Evolutionary conservation across 768 basidiomycete genomes (phyloP).

Genomic region (Leccinum truebloodii): DNA sequence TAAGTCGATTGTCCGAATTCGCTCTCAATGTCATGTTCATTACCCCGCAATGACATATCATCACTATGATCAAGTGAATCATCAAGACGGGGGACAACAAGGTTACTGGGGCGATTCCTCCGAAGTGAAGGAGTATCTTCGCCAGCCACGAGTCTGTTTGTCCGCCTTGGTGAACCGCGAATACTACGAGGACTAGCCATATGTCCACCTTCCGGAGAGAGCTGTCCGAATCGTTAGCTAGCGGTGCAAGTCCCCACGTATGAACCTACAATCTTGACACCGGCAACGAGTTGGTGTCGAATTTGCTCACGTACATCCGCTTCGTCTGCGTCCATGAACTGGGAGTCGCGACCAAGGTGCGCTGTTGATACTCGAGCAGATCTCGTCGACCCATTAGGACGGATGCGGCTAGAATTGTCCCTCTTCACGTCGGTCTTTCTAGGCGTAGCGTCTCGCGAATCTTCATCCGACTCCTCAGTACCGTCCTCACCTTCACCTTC

Average conservation of each 20-base stretch:
- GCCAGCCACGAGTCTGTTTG: slow-evolving; percentile 35
- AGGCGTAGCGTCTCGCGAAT: slow-evolving; percentile 58
- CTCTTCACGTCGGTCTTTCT: slow-evolving; percentile 51
- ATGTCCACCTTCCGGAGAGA: slow-evolving; percentile 55
- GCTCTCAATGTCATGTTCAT: slow-evolving; percentile 54
- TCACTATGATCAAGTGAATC: slow-evolving; percentile 45
- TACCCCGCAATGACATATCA: slow-evolving; percentile 46
- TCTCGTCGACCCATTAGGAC: slow-evolving; percentile 28
- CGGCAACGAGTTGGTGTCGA: slow-evolving; percentile 78
- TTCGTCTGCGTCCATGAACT: slow-evolving; percentile 90
- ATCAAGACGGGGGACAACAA: slow-evolving; percentile 45
- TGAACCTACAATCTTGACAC: slow-evolving; percentile 62
- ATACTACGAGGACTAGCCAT: slow-evolving; percentile 68
- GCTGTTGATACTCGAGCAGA: slow-evolving; percentile 41
- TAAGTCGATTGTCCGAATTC: slow-evolving; percentile 54
- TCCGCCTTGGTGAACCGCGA: slow-evolving; percentile 65
- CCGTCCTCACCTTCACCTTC: slow-evolving; percentile 37
- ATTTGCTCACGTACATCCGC: slow-evolving; percentile 83
- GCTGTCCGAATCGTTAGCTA: slow-evolving; percentile 15
- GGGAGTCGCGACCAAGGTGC: slow-evolving; percentile 63
- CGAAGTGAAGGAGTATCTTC: slow-evolving; percentile 43
- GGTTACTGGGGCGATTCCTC: slow-evolving; percentile 42
- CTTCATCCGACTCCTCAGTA: slow-evolving; percentile 44
- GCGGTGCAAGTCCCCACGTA: background rate
- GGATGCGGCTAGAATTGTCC: slow-evolving; percentile 33